A percentile compares a stretch with the other conserved stretches of the same genome.
Conservation (phyloP, 805 yeast genomes). For the Starmerella sirachaensis region DNA sequence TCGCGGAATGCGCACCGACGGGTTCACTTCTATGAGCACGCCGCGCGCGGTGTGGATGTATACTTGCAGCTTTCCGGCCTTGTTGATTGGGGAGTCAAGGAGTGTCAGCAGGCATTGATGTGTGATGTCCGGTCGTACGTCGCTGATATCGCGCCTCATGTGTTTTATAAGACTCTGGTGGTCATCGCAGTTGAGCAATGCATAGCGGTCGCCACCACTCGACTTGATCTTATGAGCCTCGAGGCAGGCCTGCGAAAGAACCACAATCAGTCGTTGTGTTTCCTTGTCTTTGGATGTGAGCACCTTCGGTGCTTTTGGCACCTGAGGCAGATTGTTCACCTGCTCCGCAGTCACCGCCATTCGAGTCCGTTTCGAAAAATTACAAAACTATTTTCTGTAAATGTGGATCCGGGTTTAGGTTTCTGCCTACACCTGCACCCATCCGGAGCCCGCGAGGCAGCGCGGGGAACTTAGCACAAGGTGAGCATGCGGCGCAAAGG, state of each 20-base stretch:
- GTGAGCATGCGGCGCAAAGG: too few relatives aligned
- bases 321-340: conserved; percentile 49
- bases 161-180: conserved; percentile 91
- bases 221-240: conserved; percentile 81
- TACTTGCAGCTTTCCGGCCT: conserved; percentile 93
- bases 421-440: not conserved
- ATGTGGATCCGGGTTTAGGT: not conserved
- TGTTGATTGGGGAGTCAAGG: conserved; percentile 93
- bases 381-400: not conserved
- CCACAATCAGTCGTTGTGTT: conserved; percentile 82
- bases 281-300: conserved; percentile 73
- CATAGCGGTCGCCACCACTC: conserved; percentile 83
- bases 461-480: too few relatives aligned
- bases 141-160: conserved; percentile 95
- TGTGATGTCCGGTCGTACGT: conserved; percentile 98
- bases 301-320: conserved; percentile 77
- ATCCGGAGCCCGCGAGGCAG: too few relatives aligned
- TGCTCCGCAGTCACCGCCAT: conserved; percentile 13
- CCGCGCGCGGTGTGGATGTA: conserved; percentile 93
- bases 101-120: conserved; percentile 93
- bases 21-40: conserved; percentile 89
- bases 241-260: conserved; percentile 87
- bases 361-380: not conserved
- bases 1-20: conserved; percentile 93
- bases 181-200: conserved; percentile 90